These are phyloP conservation scores for Kodamaea laetipori DNA, from an alignment of 805 yeast species.

Conservation along the genomic window DNA sequence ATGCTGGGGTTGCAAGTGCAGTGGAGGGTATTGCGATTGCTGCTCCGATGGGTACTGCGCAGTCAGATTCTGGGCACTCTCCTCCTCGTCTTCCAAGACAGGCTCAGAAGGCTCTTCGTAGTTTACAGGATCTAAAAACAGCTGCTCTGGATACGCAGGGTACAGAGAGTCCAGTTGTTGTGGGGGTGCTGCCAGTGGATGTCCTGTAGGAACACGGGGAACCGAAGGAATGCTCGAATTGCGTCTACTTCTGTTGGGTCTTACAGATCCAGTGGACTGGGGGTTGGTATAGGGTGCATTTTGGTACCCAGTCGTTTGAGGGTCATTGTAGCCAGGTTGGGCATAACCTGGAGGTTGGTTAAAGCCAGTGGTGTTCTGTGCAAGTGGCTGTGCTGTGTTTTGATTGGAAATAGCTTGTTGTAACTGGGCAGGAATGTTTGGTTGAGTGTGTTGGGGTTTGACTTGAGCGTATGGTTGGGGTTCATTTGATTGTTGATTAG, in stretches of 20 bases:
- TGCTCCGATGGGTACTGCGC: not conserved
- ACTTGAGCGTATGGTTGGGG: not conserved
- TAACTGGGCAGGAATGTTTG: conserved; percentile 1
- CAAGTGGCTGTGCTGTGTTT: not conserved
- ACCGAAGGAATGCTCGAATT: conserved; percentile 1
- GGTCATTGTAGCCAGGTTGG: not conserved
- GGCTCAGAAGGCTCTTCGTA: conserved; percentile 17
- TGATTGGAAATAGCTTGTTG: conserved; percentile 4
- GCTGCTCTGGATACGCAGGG: not conserved
- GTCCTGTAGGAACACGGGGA: not conserved
- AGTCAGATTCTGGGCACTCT: conserved; percentile 2
- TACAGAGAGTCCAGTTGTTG: not conserved
- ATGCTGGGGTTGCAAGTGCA: conserved; percentile 4
- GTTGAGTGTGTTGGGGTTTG: conserved; percentile 2
- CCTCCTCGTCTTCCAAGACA: conserved; percentile 13
- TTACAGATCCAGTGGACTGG: not conserved
- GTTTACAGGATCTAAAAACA: not conserved
- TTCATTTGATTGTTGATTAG: not conserved
- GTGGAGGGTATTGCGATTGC: not conserved
- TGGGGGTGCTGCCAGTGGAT: not conserved
- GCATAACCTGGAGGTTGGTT: not conserved
- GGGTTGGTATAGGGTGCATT: conserved; percentile 6
- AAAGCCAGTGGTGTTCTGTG: not conserved
- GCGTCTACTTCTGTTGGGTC: too few species aligned
- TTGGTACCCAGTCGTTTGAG: conserved; percentile 2